Conservation (phyloP, 2,329 filamentous ascomycete species). For the Rutstroemia sp. region DNA sequence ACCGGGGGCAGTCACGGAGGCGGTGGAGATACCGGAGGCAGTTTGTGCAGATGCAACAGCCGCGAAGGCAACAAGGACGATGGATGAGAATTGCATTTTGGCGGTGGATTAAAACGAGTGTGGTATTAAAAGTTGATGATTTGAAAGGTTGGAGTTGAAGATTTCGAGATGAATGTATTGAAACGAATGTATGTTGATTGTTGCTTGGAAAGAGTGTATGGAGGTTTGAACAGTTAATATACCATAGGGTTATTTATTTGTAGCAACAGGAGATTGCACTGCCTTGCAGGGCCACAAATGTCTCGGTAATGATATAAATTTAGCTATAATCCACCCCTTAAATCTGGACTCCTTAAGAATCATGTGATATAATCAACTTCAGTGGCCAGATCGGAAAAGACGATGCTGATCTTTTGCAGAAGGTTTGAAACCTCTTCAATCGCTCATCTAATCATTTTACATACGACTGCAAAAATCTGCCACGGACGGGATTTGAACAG, state of each 20-base stretch:
- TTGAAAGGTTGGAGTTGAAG: background rate
- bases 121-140: background rate
- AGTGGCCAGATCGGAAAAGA: background rate
- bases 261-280: slow-evolving; percentile 9
- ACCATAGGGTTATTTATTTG: slow-evolving; percentile 8
- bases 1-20: slow-evolving; percentile 2
- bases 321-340: slow-evolving; percentile 6
- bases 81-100: slow-evolving; percentile 14
- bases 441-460: slow-evolving; percentile 2
- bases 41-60: slow-evolving; percentile 13
- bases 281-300: slow-evolving; percentile 8
- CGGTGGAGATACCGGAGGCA: slow-evolving; percentile 2
- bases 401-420: slow-evolving; percentile 1
- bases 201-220: background rate
- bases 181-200: slow-evolving; percentile 8
- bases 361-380: slow-evolving; percentile 4
- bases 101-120: background rate
- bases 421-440: background rate
- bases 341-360: background rate
- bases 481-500: background rate
- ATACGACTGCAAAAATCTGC: background rate
- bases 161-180: background rate
- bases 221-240: slow-evolving; percentile 8
- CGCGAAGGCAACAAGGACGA: slow-evolving; percentile 13
- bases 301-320: slow-evolving; percentile 5